phyloP scores from a whole-genome alignment of 2,329 filamentous ascomycete species.

The Salinomyces thailandicus region DNA sequence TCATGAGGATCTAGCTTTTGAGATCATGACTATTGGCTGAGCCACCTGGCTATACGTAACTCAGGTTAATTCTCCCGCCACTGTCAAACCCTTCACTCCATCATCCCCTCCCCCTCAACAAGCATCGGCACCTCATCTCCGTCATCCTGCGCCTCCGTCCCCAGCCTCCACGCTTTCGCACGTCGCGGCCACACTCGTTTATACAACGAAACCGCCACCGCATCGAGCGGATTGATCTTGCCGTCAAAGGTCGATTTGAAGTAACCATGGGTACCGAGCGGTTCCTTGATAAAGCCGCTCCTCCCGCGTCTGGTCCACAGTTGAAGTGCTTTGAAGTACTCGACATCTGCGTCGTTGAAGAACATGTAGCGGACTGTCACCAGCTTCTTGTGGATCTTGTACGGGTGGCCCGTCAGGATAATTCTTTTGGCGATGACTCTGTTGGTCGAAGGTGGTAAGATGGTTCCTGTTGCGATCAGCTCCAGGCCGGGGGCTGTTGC shows the following conservation, averaged over 20 bases:
- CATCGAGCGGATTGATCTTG: constrained; percentile 90
- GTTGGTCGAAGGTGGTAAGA: constrained; percentile 60
- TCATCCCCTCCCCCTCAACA: constrained; percentile 3
- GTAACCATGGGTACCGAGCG: constrained; percentile 94
- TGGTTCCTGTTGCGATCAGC: constrained; percentile 78
- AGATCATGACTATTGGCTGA: too few relatives aligned
- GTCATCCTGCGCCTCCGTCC: constrained; percentile 2
- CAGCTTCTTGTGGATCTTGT: constrained; percentile 96
- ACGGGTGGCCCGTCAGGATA: constrained; percentile 89
- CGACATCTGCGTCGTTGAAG: constrained; percentile 89
- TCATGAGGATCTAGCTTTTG: too few relatives aligned
- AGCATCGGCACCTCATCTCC: constrained; percentile 6
- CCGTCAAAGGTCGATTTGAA: constrained; percentile 98
- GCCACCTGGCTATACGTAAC: too few relatives aligned
- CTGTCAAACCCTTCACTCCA: too few relatives aligned
- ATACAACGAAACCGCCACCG: constrained; percentile 67
- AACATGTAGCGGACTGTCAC: constrained; percentile 99
- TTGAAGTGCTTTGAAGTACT: constrained; percentile 95
- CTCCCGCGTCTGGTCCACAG: constrained; percentile 87
- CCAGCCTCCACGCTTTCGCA: constrained; percentile 12
- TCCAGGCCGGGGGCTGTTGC: constrained; percentile 39
- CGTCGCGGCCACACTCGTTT: constrained; percentile 52
- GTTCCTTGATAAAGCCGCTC: constrained; percentile 86
- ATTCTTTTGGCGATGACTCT: constrained; percentile 89
- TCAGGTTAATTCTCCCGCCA: too few relatives aligned